A percentile compares a stretch with the other conserved stretches of the same genome.
phyloP scores from a whole-genome alignment of 306 rosid genomes.

The Delonix regia region DNA sequence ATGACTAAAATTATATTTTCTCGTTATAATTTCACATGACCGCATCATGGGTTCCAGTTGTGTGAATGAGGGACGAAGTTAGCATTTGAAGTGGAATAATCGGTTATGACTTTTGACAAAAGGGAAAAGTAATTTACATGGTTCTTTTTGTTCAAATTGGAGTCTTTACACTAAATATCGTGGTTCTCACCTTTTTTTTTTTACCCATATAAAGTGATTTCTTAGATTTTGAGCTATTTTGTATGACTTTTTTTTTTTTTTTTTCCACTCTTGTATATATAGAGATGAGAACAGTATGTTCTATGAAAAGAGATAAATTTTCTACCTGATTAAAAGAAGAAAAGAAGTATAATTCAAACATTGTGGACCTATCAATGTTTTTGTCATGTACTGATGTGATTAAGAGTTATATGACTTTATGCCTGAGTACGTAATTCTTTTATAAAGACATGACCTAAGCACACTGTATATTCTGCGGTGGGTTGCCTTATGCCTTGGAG shows the following conservation, averaged over 20 bases:
- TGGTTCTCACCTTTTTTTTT: slow-evolving; percentile 2
- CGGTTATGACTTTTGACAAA: background rate
- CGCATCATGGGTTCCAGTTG: background rate
- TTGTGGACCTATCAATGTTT: slow-evolving; percentile 9
- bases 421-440: background rate
- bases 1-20: no score
- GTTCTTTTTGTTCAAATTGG: background rate
- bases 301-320: background rate
- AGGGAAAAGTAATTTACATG: background rate
- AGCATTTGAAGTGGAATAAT: background rate
- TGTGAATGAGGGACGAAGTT: background rate
- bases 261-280: slow-evolving; percentile 5
- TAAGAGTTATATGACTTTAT: slow-evolving; percentile 23
- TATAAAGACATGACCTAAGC: slow-evolving; percentile 32
- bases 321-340: background rate
- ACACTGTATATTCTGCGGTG: slow-evolving; percentile 20
- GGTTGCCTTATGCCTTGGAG: slow-evolving; percentile 13
- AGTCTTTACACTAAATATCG: background rate
- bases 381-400: slow-evolving; percentile 32
- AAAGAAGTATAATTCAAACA: background rate
- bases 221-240: background rate
- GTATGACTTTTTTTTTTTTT: slow-evolving; percentile 17
- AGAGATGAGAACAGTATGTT: background rate
- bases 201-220: slow-evolving; percentile 8
- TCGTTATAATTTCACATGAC: no score